A percentile compares a stretch with the other conserved stretches of the same genome.
Conservation (phyloP, 2,329 filamentous ascomycete species). For the Nothomitra cinnamomea region DNA sequence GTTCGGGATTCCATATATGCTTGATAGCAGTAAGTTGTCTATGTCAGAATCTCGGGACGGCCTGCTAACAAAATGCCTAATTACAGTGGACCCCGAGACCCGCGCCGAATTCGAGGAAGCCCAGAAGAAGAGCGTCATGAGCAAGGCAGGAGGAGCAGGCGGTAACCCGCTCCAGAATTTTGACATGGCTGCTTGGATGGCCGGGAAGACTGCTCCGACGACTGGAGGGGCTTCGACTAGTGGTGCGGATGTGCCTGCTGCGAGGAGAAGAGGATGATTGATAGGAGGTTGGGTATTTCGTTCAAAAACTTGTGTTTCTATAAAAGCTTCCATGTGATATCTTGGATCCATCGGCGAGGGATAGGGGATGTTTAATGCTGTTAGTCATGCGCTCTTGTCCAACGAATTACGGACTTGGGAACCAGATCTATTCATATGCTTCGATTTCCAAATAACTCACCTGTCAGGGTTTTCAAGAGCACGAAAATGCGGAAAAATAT, state of each 20-base stretch:
- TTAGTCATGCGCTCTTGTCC: too few species aligned
- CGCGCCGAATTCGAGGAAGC: slow-evolving; percentile 83
- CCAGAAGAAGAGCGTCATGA: slow-evolving; percentile 48
- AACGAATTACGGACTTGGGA: too few species aligned
- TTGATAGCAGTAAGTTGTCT: slow-evolving; percentile 71
- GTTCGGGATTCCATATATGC: slow-evolving; percentile 82
- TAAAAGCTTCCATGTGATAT: not conserved
- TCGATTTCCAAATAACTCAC: too few species aligned
- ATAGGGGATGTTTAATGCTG: too few species aligned
- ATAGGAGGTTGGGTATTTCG: slow-evolving; percentile 13
- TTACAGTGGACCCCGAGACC: slow-evolving; percentile 90
- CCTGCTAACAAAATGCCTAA: too few species aligned
- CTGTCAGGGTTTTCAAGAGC: too few species aligned
- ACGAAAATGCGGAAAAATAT: too few species aligned
- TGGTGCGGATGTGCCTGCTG: slow-evolving; percentile 13
- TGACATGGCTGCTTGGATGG: slow-evolving; percentile 51
- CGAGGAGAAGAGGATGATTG: slow-evolving; percentile 17
- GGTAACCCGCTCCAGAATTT: slow-evolving; percentile 36
- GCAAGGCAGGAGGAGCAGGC: slow-evolving; percentile 29
- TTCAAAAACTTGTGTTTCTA: not conserved
- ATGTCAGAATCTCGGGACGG: too few species aligned
- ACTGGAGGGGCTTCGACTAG: slow-evolving; percentile 12
- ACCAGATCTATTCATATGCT: too few species aligned
- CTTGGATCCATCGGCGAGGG: too few species aligned
- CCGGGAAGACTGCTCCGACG: slow-evolving; percentile 29